Evolutionary conservation across 768 basidiomycete genomes (phyloP).

Genomic region (Russula sp.): DNA sequence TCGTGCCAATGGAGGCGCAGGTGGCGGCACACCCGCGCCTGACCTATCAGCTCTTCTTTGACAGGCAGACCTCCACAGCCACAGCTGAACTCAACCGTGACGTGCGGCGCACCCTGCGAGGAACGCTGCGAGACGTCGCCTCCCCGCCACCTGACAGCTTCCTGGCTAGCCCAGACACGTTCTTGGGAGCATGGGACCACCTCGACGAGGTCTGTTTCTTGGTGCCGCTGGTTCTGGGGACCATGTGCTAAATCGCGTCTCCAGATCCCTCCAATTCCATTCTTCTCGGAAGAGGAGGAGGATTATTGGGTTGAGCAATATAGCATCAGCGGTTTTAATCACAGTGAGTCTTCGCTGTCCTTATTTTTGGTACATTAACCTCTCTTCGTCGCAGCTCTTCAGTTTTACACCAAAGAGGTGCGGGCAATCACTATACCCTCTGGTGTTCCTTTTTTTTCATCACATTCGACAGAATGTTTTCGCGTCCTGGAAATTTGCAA

Average conservation of each 20-base stretch:
- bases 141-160: constrained; percentile 52
- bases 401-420: constrained; percentile 57
- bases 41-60: constrained; percentile 53
- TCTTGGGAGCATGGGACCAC: constrained; percentile 45
- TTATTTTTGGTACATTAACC: not conserved
- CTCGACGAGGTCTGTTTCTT: constrained; percentile 34
- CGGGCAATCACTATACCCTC: constrained; percentile 11
- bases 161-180: constrained; percentile 43
- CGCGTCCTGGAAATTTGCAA: constrained; percentile 32
- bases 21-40: constrained; percentile 41
- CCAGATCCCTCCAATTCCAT: constrained; percentile 55
- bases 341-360: constrained; percentile 37
- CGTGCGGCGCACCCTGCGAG: constrained; percentile 49
- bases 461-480: constrained; percentile 32
- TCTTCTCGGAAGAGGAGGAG: constrained; percentile 54
- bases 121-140: constrained; percentile 42
- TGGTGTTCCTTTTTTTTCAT: not conserved
- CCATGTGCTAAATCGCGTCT: not conserved
- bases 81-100: constrained; percentile 47
- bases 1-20: constrained; percentile 39
- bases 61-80: constrained; percentile 40
- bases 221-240: not conserved
- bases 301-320: constrained; percentile 65
- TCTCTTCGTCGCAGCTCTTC: constrained; percentile 38
- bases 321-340: constrained; percentile 45